Conservation (phyloP, 2,329 filamentous ascomycete species). For the Fulvia fulva region DNA sequence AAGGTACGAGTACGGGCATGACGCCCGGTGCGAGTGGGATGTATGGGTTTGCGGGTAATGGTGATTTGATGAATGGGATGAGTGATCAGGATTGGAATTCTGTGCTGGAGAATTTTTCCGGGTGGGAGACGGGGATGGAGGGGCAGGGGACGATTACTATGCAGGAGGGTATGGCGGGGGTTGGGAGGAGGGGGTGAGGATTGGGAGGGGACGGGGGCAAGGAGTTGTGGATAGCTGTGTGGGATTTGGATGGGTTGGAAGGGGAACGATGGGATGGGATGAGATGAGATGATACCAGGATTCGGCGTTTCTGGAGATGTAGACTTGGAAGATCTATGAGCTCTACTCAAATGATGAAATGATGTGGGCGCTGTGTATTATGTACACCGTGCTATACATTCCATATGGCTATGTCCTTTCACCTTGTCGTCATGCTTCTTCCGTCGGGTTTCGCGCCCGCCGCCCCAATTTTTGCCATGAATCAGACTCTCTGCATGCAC, state of each 20-base stretch:
- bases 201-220: not conserved
- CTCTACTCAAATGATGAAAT: no score
- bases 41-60: constrained; percentile 7
- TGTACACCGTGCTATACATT: no score
- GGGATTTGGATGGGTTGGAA: not conserved
- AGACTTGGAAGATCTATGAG: no score
- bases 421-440: no score
- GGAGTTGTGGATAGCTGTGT: no score
- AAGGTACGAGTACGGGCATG: constrained; percentile 11
- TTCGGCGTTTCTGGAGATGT: no score
- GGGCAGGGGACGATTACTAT: constrained; percentile 4
- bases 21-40: constrained; percentile 18
- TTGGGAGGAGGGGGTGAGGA: not conserved
- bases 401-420: no score
- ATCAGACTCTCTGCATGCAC: no score
- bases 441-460: no score
- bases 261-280: not conserved
- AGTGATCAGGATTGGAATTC: constrained; percentile 31
- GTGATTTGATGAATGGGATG: constrained; percentile 28
- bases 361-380: no score
- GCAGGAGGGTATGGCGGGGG: constrained; percentile 2
- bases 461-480: no score
- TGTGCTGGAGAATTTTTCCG: constrained; percentile 26
- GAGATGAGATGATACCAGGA: not conserved
- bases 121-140: constrained; percentile 21